Percentiles rank a stretch among this genome's conserved stretches.
Conservation (phyloP, 2,329 filamentous ascomycete genomes). For the Chaetomiaceae sp. region DNA sequence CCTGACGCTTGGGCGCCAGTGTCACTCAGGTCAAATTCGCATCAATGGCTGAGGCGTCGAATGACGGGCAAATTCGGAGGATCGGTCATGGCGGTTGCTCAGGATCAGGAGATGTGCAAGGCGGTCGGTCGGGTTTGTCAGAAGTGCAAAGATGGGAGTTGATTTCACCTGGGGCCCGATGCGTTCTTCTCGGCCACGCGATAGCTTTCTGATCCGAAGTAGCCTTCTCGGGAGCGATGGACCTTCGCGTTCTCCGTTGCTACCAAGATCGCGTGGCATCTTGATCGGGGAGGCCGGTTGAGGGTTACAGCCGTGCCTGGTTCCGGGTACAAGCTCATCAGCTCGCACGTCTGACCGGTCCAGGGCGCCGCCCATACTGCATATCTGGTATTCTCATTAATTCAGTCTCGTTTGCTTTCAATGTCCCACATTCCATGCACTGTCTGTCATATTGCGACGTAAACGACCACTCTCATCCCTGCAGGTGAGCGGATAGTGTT, state of each 20-base stretch:
- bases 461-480: neutral
- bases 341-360: slow-evolving; percentile 10
- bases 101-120: neutral
- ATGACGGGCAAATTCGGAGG: neutral
- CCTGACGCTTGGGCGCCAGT: neutral
- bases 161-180: neutral
- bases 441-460: neutral
- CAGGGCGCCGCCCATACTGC: slow-evolving; percentile 12
- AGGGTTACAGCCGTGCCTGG: slow-evolving; percentile 2
- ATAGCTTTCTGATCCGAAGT: neutral
- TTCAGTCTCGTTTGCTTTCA: slow-evolving; percentile 22
- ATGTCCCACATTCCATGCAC: neutral
- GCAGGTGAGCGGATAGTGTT: slow-evolving; percentile 2
- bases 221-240: neutral
- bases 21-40: neutral
- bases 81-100: neutral
- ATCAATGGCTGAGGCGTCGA: neutral
- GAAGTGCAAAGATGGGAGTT: neutral
- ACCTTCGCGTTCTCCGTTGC: neutral
- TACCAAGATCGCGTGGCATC: neutral
- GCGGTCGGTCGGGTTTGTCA: too few species aligned
- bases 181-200: neutral
- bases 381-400: slow-evolving; percentile 25
- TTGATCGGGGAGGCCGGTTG: slow-evolving; percentile 8
- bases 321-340: neutral